phyloP scores from a whole-genome alignment of 371 early-diverging fungal species.

The Neoconidiobolus thromboides region DNA sequence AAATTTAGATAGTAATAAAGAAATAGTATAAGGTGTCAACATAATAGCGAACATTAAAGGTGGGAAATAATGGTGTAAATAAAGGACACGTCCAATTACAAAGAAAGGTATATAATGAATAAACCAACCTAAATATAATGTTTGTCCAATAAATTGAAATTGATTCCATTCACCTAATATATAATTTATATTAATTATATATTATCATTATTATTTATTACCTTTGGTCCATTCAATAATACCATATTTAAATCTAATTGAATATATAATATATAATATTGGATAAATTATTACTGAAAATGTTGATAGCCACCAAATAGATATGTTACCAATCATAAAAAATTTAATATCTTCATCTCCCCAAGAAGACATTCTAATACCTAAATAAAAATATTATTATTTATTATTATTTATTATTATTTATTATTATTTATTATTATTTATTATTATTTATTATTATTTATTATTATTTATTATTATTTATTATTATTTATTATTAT shows the following conservation, averaged over 20 bases:
- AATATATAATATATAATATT: slow-evolving; percentile 23
- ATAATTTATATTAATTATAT: neutral
- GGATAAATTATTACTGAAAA: slow-evolving; percentile 33
- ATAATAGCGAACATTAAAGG: slow-evolving; percentile 73
- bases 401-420: too few species aligned
- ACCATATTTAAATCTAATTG: slow-evolving; percentile 46
- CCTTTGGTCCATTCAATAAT: slow-evolving; percentile 28
- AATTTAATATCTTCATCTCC: slow-evolving; percentile 77
- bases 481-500: too few species aligned
- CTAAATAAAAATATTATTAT: too few species aligned
- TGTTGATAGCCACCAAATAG: slow-evolving; percentile 83
- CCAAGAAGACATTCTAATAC: slow-evolving; percentile 93
- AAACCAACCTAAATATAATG: slow-evolving; percentile 79
- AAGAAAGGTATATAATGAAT: slow-evolving; percentile 94
- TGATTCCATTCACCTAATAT: slow-evolving; percentile 47
- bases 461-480: too few species aligned
- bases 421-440: too few species aligned
- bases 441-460: too few species aligned
- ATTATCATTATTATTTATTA: neutral
- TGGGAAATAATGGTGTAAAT: slow-evolving; percentile 97
- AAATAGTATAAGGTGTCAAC: neutral
- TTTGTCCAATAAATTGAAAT: slow-evolving; percentile 46
- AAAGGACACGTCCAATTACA: slow-evolving; percentile 92
- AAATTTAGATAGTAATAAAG: neutral
- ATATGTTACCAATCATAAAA: slow-evolving; percentile 90